Base-by-base conservation (phyloP, 2,329 filamentous ascomycete genomes). In the Didymellaceae sp. region DNA sequence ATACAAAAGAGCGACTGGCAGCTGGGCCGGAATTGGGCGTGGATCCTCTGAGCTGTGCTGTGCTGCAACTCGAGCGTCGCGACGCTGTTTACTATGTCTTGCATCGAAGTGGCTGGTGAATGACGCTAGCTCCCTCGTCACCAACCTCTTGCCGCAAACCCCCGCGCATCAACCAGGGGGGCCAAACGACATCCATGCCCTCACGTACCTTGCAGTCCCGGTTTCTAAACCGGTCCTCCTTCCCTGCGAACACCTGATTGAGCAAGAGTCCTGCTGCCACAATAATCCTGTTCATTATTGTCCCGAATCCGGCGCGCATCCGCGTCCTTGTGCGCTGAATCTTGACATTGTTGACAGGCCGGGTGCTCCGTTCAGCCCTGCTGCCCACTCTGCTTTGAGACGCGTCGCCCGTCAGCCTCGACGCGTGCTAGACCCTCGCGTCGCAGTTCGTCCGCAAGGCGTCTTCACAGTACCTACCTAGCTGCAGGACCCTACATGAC, bases 1-100 rank as follows among this genome's bases (percentile, higher is more conserved):
- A 8, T 31, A 18, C 25, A 51, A 51, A 51, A 51, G 48, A 51
- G 35, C 35, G 48, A 45, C 48, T 45, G 48, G 47, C 35, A 41
- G 48, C 45, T 26, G 20, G 33, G 34, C 40, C 46, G 38, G n/a
- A 28, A 28, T 17, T 25, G 39, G 20, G 20, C 33, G 33, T 38
- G 43, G 33, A 38, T 32, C 43, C 33, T 38, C 32, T 24, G 30
- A 32, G 16, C 38, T n/a, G n/a, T n/a, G 26, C 30, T 21, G n/a
- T n/a, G 45, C 45, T 37, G 39, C 39, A 24, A 21, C 38, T 32
- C 25, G 45, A 37, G 37, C 28, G 37, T 25, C n/a, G 22, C 11
- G 26, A 24, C 33, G 6, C 11, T 49, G 39, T 49, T 50, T 50
- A 44, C 34, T 31, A 51, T 35, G 40, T 51, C 47, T 45, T 31